phyloP scores from a whole-genome alignment of 202 grass and related monocot genomes.

The Zoysia matrella region DNA sequence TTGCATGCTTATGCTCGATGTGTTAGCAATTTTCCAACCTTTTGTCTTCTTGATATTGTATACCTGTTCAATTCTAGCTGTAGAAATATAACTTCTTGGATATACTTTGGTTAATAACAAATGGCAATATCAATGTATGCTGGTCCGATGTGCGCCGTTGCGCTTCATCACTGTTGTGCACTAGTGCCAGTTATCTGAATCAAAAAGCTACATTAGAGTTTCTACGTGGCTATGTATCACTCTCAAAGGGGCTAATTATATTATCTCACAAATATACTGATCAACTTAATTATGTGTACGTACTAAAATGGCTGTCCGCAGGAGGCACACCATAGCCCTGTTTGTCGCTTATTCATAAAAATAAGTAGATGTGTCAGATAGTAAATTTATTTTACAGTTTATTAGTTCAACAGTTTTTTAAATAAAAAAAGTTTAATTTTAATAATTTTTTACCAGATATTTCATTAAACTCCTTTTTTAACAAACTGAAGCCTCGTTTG shows the following conservation, averaged over 20 bases:
- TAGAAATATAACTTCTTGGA: constrained; percentile 58
- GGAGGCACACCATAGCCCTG: too few relatives aligned
- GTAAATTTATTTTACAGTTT: too few relatives aligned
- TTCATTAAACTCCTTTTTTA: too few relatives aligned
- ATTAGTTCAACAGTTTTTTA: too few relatives aligned
- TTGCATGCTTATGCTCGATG: constrained; percentile 27
- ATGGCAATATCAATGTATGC: constrained; percentile 14
- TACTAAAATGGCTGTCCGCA: too few relatives aligned
- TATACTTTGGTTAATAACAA: constrained; percentile 40
- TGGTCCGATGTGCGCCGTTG: neutral
- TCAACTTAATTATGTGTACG: neutral
- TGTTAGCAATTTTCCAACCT: constrained; percentile 15
- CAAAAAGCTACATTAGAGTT: neutral
- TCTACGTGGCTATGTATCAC: too few relatives aligned
- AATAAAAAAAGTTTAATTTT: too few relatives aligned
- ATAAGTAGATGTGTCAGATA: too few relatives aligned
- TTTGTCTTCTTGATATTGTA: constrained; percentile 48
- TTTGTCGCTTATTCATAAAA: too few relatives aligned
- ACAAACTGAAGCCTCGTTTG: too few relatives aligned
- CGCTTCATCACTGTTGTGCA: neutral
- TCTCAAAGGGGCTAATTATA: too few relatives aligned
- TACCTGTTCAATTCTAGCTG: constrained; percentile 48
- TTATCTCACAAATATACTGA: neutral
- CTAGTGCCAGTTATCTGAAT: neutral
- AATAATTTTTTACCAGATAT: too few relatives aligned